Evolutionary conservation across 495 filamentous ascomycete species (phyloP), one percentile per base, ranked within the genome.

Genomic region (Aspergillus saccharolyticus): DNA sequence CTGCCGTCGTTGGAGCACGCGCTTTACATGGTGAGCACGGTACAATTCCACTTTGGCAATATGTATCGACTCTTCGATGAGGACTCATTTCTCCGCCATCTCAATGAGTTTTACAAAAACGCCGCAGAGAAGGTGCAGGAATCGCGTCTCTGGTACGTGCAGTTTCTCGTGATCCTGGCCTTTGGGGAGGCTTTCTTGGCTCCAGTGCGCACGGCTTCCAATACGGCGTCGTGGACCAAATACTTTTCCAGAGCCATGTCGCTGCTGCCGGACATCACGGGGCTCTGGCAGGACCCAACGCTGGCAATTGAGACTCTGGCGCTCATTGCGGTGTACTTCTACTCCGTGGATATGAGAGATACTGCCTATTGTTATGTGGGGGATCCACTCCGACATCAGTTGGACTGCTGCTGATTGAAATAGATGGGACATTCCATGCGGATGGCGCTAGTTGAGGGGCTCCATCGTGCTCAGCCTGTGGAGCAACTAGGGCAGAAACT

Each of bases 391-490:
- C 22, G 3, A 12, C 22, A 17, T 4, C 30, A 22, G 24, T 52
- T 22, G 0, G 16, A 15, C 19, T 28, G n/a, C 24, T 7, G 47
- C 44, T 64, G 24, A 64, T 20, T 1, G 21, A 2, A 4, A 4
- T 24, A 71, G 69, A 64, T 72, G 48, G 70, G 70, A 6, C 67
- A 70, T 60, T 66, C 70, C 16, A 62, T 72, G 62, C 66, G 70
- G n/a, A 66, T 72, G 55, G 70, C 70, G 0, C 18, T 69, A 3
- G 67, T 63, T 10, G 62, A 67, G 44, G 70, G 70, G 5, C 51
- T 67, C 21, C 67, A 72, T 30, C 67, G 66, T 10, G 60, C 67
- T 42, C 64, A 63, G 21, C 64, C 63, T 14, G 64, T 61, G n/a
- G 60, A 64, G 19, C 65, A 67, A 52, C 52, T 67, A 8, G 61